These are phyloP conservation scores for Krasilnikovozyma curviuscula DNA, from an alignment of 768 basidiomycete species.

Conservation along the genomic window DNA sequence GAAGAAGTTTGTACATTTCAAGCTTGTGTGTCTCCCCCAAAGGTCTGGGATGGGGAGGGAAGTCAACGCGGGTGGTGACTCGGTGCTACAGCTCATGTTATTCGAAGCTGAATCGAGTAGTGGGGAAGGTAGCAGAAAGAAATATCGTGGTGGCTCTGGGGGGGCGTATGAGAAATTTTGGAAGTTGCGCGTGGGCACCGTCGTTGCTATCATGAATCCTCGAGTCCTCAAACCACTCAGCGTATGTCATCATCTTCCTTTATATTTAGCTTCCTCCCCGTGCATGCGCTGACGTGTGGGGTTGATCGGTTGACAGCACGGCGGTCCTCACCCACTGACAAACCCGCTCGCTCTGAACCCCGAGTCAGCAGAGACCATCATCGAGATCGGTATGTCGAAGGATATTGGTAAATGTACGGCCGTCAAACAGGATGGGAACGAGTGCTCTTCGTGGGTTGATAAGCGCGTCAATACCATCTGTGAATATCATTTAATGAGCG, in stretches of 20 bases:
- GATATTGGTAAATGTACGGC: constrained; percentile 77
- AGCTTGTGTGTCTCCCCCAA: constrained; percentile 35
- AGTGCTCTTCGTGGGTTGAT: constrained; percentile 78
- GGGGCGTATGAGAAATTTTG: constrained; percentile 82
- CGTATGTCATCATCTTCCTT: constrained; percentile 5
- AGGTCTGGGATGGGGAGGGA: constrained; percentile 46
- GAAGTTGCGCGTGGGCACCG: constrained; percentile 70
- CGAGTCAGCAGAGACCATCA: constrained; percentile 54
- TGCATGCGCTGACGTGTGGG: neutral
- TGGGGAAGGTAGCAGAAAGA: constrained; percentile 33
- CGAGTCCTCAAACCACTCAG: constrained; percentile 68
- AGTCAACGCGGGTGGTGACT: constrained; percentile 51
- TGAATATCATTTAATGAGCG: constrained; percentile 73
- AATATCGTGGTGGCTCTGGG: constrained; percentile 71
- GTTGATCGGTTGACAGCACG: constrained; percentile 18
- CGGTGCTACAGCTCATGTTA: constrained; percentile 57
- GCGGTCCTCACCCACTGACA: constrained; percentile 47
- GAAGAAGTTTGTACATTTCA: constrained; percentile 70
- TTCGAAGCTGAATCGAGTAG: constrained; percentile 66
- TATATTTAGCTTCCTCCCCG: constrained; percentile 12
- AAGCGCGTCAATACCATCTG: constrained; percentile 37
- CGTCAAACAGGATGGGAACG: constrained; percentile 53
- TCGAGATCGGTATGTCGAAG: constrained; percentile 62
- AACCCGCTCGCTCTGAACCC: constrained; percentile 80
- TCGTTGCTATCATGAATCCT: constrained; percentile 76